Base-by-base conservation (phyloP, 148 eudicot species). In the Heliosperma pusillum region DNA sequence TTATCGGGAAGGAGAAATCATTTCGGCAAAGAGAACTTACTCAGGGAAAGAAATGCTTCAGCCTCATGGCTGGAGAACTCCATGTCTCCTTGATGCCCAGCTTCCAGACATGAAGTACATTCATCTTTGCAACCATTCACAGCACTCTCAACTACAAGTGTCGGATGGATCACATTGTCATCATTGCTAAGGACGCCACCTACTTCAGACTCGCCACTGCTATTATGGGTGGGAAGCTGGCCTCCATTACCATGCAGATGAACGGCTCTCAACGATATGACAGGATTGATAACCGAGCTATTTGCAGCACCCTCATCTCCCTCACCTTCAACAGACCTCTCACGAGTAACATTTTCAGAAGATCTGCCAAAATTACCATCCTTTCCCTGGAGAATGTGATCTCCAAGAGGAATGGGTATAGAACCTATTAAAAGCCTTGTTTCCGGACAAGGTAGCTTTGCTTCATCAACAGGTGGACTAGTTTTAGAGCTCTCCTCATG, bases 41-140 rank as follows among this genome's bases (percentile, higher is more conserved):
- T 87, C 78, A 84, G 87, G 17, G 88, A 78, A 52, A 90, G 93
- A 86, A 91, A 89, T 80, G 91, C 93, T 80, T 85, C 86, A 30
- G 91, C 96, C 70, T 77, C 85, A 62, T 79, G 66, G 77, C 86
- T 83, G 45, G 89, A 80, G 73, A 89, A 81, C 33, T 55, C 66
- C 62, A 74, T 60, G 76, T 76, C 77, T 56, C 72, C 75, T 70
- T 60, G 78, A 82, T 65, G 69, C 56, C 44, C 85, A 65, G 24
- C 66, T 69, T 76, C 84, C 25, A 36, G 53, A 30, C 26, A 68
- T 3, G 75, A 72, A 66, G 29, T 59, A 42, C 60, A 29, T 29
- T 73, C 45, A 11, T 67, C 76, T 44, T 24, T 63, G 29, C 56
- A 66, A 53, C 73, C 78, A 72, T 69, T 68, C 50, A 50, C 12